Evolutionary conservation across 805 yeast species (phyloP).

Genomic region (Ogataea trehaloabstinens): DNA sequence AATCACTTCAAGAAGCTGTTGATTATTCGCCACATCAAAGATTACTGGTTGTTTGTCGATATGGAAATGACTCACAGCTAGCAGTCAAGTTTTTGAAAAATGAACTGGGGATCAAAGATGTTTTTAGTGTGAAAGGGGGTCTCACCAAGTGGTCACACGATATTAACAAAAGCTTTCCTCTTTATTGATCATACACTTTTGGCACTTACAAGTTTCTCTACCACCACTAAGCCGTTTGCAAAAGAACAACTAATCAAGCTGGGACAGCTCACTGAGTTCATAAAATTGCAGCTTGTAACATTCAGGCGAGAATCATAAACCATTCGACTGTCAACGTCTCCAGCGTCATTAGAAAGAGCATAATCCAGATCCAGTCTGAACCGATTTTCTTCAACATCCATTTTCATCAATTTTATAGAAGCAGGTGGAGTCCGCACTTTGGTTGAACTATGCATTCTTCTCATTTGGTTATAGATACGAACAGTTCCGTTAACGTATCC

Average conservation of each 20-base stretch:
- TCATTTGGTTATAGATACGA: slow-evolving; percentile 15
- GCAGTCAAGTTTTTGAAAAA: slow-evolving; percentile 61
- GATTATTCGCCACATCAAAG: slow-evolving; percentile 9
- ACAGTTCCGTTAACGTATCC: slow-evolving; percentile 20
- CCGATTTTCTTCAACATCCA: slow-evolving; percentile 18
- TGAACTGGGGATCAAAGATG: slow-evolving; percentile 46
- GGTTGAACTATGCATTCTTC: slow-evolving; percentile 12
- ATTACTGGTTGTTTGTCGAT: slow-evolving; percentile 72
- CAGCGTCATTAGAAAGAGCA: slow-evolving; percentile 9
- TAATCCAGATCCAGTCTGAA: slow-evolving; percentile 25
- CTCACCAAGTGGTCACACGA: slow-evolving; percentile 61
- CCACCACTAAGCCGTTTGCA: slow-evolving; percentile 29
- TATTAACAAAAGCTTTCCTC: slow-evolving; percentile 61
- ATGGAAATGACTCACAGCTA: slow-evolving; percentile 86
- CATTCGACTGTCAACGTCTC: slow-evolving; percentile 7
- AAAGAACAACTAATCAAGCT: slow-evolving; percentile 24
- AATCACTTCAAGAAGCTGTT: slow-evolving; percentile 12
- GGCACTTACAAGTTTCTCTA: slow-evolving; percentile 25
- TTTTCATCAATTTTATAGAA: slow-evolving; percentile 22
- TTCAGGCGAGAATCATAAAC: slow-evolving; percentile 17
- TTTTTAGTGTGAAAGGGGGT: slow-evolving; percentile 78
- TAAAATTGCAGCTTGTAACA: slow-evolving; percentile 19
- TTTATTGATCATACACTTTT: slow-evolving; percentile 39
- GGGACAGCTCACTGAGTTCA: slow-evolving; percentile 15
- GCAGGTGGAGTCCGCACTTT: slow-evolving; percentile 10